phyloP scores from a whole-genome alignment of 2,329 filamentous ascomycete species.

The Talaromyces sp. region DNA sequence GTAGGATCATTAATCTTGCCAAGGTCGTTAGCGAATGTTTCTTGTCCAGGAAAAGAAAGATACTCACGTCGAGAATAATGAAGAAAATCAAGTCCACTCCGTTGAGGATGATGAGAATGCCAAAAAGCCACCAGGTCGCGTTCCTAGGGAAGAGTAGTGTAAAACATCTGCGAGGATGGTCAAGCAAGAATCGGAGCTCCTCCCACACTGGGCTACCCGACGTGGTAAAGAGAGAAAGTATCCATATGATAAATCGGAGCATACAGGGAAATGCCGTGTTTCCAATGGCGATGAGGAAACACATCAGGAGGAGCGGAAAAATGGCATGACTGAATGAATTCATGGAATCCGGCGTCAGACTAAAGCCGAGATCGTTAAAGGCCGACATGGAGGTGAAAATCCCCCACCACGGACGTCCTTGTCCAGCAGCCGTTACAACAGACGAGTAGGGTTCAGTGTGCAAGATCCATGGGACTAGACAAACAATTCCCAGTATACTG shows the following conservation, averaged over 20 bases:
- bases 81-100: constrained; percentile 83
- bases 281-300: constrained; percentile 85
- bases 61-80: constrained; percentile 76
- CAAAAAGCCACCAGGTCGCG: constrained; percentile 95
- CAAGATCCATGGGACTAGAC: constrained; percentile 75
- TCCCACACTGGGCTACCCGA: constrained; percentile 71
- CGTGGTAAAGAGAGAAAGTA: constrained; percentile 61
- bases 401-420: constrained; percentile 77
- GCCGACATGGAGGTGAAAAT: constrained; percentile 82
- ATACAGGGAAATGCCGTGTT: constrained; percentile 95
- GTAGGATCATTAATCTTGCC: constrained; percentile 62
- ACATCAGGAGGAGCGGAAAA: constrained; percentile 69
- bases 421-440: constrained; percentile 56
- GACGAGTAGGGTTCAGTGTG: constrained; percentile 56
- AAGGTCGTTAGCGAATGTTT: constrained; percentile 12
- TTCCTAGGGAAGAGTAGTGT: constrained; percentile 85
- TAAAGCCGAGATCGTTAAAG: constrained; percentile 94
- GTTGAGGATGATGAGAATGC: constrained; percentile 76
- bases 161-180: constrained; percentile 93
- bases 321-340: constrained; percentile 73
- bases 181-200: constrained; percentile 81
- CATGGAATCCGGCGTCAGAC: constrained; percentile 91
- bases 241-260: constrained; percentile 89
- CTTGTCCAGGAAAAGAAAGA: not conserved
- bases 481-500: constrained; percentile 67